Conservation (phyloP, 257 asterid species). For the Petrea volubilis region DNA sequence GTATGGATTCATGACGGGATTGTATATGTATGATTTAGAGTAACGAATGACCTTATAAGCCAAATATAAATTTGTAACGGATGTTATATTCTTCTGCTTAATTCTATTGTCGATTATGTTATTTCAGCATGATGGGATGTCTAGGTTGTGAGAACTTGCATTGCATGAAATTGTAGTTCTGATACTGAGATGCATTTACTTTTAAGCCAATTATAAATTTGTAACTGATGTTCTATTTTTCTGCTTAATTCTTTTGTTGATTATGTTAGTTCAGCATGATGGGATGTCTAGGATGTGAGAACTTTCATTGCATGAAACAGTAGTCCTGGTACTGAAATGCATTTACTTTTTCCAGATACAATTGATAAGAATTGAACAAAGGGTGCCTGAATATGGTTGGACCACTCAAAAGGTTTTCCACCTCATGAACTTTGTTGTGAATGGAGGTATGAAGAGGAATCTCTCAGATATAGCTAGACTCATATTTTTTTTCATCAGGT, state of each 20-base stretch:
- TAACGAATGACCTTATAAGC: too few species aligned
- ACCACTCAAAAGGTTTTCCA: conserved; percentile 95
- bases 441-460: conserved; percentile 72
- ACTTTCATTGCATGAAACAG: conserved; percentile 3
- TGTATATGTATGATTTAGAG: too few species aligned
- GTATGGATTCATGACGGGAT: too few species aligned
- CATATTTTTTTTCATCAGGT: conserved; percentile 9
- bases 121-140: conserved; percentile 4
- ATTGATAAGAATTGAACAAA: conserved; percentile 81
- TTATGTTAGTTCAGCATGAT: conserved; percentile 7
- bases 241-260: neutral
- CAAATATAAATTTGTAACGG: too few species aligned
- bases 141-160: neutral
- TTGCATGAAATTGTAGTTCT: neutral
- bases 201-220: too few species aligned
- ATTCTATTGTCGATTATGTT: conserved; percentile 5
- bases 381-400: conserved; percentile 99
- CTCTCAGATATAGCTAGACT: neutral
- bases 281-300: neutral
- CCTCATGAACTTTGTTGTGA: conserved; percentile 89
- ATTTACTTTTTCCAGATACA: conserved; percentile 70
- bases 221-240: neutral
- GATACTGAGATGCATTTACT: conserved; percentile 19
- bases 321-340: conserved; percentile 2
- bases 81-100: neutral